phyloP scores from a whole-genome alignment of 2,329 filamentous ascomycete genomes.

The Chrysosporium keratinophilum region DNA sequence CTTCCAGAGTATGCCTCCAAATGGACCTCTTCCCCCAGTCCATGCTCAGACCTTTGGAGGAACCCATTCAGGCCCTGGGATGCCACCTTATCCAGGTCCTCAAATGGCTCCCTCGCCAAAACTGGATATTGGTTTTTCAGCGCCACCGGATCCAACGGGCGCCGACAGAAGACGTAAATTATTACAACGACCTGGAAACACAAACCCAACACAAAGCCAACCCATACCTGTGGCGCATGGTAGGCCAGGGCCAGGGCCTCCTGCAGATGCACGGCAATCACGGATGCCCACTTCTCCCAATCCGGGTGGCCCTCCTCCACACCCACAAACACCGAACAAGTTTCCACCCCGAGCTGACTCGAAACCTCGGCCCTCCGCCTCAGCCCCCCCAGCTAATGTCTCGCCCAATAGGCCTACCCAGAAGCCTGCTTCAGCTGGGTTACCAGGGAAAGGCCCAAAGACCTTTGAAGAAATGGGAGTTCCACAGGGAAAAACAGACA shows the following conservation, averaged over 20 bases:
- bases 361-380: slow-evolving; percentile 12
- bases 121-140: slow-evolving; percentile 40
- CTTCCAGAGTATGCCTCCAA: slow-evolving; percentile 20
- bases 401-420: slow-evolving; percentile 16
- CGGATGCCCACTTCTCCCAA: slow-evolving; percentile 29
- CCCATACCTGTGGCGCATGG: not conserved
- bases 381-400: slow-evolving; percentile 21
- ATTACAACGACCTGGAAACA: slow-evolving; percentile 30
- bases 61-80: slow-evolving; percentile 22
- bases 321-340: slow-evolving; percentile 1
- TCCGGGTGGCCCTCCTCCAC: slow-evolving; percentile 15
- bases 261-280: slow-evolving; percentile 5
- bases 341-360: slow-evolving; percentile 15
- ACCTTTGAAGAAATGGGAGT: slow-evolving; percentile 99
- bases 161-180: slow-evolving; percentile 32
- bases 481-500: slow-evolving; percentile 68
- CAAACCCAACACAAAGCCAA: slow-evolving; percentile 1
- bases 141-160: slow-evolving; percentile 34
- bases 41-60: slow-evolving; percentile 28
- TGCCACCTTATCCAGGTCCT: slow-evolving; percentile 15
- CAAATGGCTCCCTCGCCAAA: slow-evolving; percentile 25
- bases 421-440: slow-evolving; percentile 24
- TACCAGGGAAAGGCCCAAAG: slow-evolving; percentile 66
- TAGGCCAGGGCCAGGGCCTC: slow-evolving; percentile 19
- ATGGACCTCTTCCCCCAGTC: slow-evolving; percentile 22